phyloP scores from a whole-genome alignment of 768 basidiomycete genomes.

The Tubosaeta sp. region DNA sequence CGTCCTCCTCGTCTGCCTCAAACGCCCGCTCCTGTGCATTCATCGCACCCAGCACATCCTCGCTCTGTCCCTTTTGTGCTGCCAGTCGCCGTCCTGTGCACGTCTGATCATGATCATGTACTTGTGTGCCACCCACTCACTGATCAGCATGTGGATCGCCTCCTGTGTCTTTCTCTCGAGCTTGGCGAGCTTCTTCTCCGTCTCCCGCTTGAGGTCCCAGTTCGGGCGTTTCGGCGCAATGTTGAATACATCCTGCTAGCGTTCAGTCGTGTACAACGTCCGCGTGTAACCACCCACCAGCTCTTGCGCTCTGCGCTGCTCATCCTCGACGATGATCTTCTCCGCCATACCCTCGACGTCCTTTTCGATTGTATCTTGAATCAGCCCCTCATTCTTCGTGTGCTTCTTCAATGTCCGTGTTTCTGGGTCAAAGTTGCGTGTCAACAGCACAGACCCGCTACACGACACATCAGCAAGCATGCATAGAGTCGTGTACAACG shows the following conservation, averaged over 20 bases:
- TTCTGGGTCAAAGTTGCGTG: constrained; percentile 87
- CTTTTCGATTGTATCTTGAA: constrained; percentile 85
- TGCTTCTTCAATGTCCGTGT: constrained; percentile 75
- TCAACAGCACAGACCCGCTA: constrained; percentile 53
- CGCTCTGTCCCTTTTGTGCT: constrained; percentile 72
- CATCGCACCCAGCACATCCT: constrained; percentile 82
- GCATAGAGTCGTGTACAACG: constrained; percentile 19
- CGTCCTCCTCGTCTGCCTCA: constrained; percentile 9
- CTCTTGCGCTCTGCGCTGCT: constrained; percentile 79
- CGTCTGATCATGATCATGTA: constrained; percentile 7
- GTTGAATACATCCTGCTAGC: constrained; percentile 81
- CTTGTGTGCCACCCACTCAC: constrained; percentile 44
- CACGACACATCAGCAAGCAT: constrained; percentile 11
- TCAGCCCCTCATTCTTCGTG: constrained; percentile 49
- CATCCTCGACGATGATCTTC: constrained; percentile 81
- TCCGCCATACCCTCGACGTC: constrained; percentile 81
- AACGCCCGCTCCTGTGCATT: constrained; percentile 64
- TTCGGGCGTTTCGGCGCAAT: constrained; percentile 97
- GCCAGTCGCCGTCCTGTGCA: constrained; percentile 72
- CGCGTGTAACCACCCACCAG: constrained; percentile 52
- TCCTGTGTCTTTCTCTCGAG: constrained; percentile 91
- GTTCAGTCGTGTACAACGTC: constrained; percentile 13
- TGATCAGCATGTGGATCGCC: constrained; percentile 87
- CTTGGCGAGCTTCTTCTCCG: constrained; percentile 84
- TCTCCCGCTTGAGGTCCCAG: constrained; percentile 93